phyloP scores from a whole-genome alignment of 768 basidiomycete species.

The Leccinellum albellum region DNA sequence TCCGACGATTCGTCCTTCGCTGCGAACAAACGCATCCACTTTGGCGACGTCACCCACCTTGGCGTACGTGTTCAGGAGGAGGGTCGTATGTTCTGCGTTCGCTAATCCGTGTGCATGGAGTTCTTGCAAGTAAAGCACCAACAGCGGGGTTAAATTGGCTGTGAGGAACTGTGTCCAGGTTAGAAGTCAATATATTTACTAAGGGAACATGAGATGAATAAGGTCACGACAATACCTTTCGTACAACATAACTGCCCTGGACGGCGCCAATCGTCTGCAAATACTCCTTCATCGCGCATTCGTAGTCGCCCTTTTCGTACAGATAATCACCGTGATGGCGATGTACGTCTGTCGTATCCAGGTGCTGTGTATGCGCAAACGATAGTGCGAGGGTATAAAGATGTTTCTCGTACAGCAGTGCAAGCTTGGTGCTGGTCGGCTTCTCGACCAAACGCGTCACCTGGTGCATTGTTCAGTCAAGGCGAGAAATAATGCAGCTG shows the following conservation, averaged over 20 bases:
- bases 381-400: slow-evolving; percentile 78
- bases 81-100: slow-evolving; percentile 94
- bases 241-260: slow-evolving; percentile 93
- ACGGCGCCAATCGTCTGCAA: slow-evolving; percentile 84
- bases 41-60: slow-evolving; percentile 90
- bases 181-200: slow-evolving; percentile 2
- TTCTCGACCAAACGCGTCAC: slow-evolving; percentile 70
- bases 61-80: slow-evolving; percentile 95
- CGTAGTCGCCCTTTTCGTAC: slow-evolving; percentile 87
- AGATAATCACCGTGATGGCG: slow-evolving; percentile 88
- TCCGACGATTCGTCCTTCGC: slow-evolving; percentile 57
- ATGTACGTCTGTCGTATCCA: slow-evolving; percentile 89
- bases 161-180: slow-evolving; percentile 73
- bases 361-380: slow-evolving; percentile 73
- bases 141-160: slow-evolving; percentile 91
- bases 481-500: background rate
- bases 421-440: slow-evolving; percentile 79
- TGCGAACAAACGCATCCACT: slow-evolving; percentile 89
- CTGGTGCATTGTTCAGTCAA: slow-evolving; percentile 32
- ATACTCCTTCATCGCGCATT: slow-evolving; percentile 90
- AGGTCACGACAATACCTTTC: slow-evolving; percentile 61
- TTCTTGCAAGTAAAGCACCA: slow-evolving; percentile 94
- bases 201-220: background rate
- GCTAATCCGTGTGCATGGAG: slow-evolving; percentile 86
- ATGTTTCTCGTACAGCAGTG: slow-evolving; percentile 77